A percentile compares a stretch with the other conserved stretches of the same genome.
These are phyloP conservation scores for Kingdonia uniflora DNA, from an alignment of 164 flowering plant genomes.

Conservation along the genomic window DNA sequence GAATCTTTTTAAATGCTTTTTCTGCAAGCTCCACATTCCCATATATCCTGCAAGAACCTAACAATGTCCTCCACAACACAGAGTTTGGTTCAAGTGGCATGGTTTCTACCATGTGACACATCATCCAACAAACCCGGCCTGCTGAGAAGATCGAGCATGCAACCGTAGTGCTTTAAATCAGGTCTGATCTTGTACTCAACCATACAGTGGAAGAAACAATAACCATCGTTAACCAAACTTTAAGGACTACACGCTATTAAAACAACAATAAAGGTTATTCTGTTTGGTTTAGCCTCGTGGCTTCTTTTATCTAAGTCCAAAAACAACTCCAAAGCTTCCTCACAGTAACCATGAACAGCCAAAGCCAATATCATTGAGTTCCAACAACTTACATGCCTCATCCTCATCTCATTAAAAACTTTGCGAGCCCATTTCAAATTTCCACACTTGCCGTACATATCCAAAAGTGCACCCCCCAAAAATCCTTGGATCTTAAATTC, in stretches of 20 bases:
- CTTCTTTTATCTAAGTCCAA: slow-evolving; percentile 19
- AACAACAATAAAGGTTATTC: slow-evolving; percentile 41
- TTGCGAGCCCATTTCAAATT: slow-evolving; percentile 24
- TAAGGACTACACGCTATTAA: slow-evolving; percentile 38
- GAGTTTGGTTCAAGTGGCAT: slow-evolving; percentile 26
- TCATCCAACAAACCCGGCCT: slow-evolving; percentile 38
- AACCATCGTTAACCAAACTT: slow-evolving; percentile 33
- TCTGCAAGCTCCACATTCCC: slow-evolving; percentile 36
- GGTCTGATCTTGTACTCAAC: slow-evolving; percentile 28
- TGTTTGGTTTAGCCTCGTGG: slow-evolving; percentile 23
- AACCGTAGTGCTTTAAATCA: slow-evolving; percentile 41
- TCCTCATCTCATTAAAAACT: slow-evolving; percentile 25
- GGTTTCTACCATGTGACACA: slow-evolving; percentile 21
- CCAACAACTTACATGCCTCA: slow-evolving; percentile 37
- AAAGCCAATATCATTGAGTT: slow-evolving; percentile 46
- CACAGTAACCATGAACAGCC: slow-evolving; percentile 41
- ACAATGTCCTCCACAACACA: slow-evolving; percentile 41
- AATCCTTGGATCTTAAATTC: slow-evolving; percentile 27
- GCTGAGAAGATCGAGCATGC: slow-evolving; percentile 51
- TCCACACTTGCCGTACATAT: slow-evolving; percentile 51
- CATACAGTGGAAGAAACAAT: slow-evolving; percentile 27
- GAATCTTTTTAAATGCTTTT: slow-evolving; percentile 22
- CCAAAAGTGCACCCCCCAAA: slow-evolving; percentile 33
- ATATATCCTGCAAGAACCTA: slow-evolving; percentile 38
- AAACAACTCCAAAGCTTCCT: slow-evolving; percentile 36